Conservation (phyloP, 306 rosid genomes). For the Vigna mungo region DNA sequence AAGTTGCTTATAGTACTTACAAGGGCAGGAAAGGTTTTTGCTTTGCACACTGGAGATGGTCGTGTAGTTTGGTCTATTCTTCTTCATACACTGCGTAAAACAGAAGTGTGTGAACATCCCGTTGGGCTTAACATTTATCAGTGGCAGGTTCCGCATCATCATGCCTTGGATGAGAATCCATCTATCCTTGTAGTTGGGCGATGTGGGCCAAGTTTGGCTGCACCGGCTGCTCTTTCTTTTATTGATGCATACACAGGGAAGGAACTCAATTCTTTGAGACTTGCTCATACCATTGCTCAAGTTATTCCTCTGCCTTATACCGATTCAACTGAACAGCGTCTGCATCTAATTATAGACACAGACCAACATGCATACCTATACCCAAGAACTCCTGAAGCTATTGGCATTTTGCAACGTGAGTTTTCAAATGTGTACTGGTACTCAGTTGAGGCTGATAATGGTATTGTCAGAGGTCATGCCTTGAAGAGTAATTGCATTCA, state of each 20-base stretch:
- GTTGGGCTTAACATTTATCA: slow-evolving; percentile 83
- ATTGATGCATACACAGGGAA: slow-evolving; percentile 83
- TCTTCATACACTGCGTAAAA: slow-evolving; percentile 63
- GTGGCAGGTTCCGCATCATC: slow-evolving; percentile 99
- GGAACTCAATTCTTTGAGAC: slow-evolving; percentile 67
- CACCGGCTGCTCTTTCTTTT: slow-evolving; percentile 78
- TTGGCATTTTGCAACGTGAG: slow-evolving; percentile 68
- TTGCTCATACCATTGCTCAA: slow-evolving; percentile 66
- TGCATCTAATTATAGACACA: slow-evolving; percentile 78
- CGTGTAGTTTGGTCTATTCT: slow-evolving; percentile 88
- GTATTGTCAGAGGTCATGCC: slow-evolving; percentile 84
- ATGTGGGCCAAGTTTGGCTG: slow-evolving; percentile 70
- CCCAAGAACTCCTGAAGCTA: slow-evolving; percentile 88
- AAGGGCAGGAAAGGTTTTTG: slow-evolving; percentile 88
- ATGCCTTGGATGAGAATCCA: slow-evolving; percentile 93
- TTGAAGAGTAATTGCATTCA: slow-evolving; percentile 70
- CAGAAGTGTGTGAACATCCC: slow-evolving; percentile 72
- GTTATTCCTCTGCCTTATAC: slow-evolving; percentile 87
- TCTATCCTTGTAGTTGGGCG: slow-evolving; percentile 81
- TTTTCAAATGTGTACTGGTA: slow-evolving; percentile 93
- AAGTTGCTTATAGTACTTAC: slow-evolving; percentile 90
- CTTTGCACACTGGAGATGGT: slow-evolving; percentile 98
- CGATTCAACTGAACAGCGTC: slow-evolving; percentile 89
- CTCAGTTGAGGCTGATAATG: slow-evolving; percentile 78
- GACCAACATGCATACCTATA: slow-evolving; percentile 71